Conservation (phyloP, 2,329 filamentous ascomycete genomes). For the Fonsecaea pugnacius region DNA sequence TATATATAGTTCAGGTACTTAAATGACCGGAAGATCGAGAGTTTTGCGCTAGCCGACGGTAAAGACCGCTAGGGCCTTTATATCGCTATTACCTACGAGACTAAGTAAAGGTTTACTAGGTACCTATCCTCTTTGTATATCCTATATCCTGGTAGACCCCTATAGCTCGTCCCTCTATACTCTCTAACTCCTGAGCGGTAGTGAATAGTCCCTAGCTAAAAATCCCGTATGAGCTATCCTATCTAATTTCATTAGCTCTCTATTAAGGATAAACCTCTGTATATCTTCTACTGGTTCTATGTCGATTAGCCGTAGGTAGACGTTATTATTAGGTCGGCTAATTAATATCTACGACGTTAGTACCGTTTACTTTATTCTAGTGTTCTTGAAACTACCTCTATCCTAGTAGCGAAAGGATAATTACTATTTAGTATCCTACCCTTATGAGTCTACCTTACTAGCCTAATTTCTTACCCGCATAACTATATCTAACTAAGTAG, state of each 20-base stretch:
- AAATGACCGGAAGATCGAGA: conserved; percentile 22
- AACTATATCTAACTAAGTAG: conserved; percentile 8
- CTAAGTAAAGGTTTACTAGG: conserved; percentile 18
- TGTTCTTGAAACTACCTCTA: conserved; percentile 21
- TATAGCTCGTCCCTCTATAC: conserved; percentile 22
- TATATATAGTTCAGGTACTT: conserved; percentile 18
- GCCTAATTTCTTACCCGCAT: conserved; percentile 15
- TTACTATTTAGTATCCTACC: conserved; percentile 14
- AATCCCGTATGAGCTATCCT: background rate
- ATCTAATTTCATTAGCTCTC: background rate
- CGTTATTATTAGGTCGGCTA: conserved; percentile 20
- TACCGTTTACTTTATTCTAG: conserved; percentile 18
- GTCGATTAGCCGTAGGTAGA: conserved; percentile 16
- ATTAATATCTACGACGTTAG: conserved; percentile 19
- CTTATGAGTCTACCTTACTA: conserved; percentile 13
- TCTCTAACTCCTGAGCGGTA: conserved; percentile 20
- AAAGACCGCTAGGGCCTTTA: conserved; percentile 23
- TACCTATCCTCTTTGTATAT: conserved; percentile 24
- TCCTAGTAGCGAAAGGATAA: conserved; percentile 25
- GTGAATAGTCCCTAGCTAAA: background rate
- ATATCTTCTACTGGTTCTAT: conserved; percentile 10
- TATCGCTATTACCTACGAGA: conserved; percentile 14
- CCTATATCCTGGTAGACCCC: conserved; percentile 22
- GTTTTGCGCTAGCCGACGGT: conserved; percentile 18
- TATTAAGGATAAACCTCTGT: background rate